Evolutionary conservation across 768 basidiomycete genomes (phyloP).

Genomic region (Russula lepida): DNA sequence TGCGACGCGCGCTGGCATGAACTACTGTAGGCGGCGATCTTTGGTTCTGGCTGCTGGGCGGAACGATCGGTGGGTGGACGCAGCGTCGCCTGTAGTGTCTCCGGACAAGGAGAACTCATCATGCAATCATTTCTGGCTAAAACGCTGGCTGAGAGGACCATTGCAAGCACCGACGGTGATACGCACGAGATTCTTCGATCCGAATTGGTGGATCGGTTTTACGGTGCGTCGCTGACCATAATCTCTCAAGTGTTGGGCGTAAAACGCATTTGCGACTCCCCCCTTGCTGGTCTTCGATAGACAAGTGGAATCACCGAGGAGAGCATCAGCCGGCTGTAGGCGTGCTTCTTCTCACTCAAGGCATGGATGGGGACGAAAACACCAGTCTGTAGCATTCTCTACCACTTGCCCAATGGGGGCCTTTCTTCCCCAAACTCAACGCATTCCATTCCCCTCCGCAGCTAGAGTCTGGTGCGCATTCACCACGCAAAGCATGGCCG

Average conservation of each 20-base stretch:
- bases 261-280: background rate
- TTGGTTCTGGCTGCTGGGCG: constrained; percentile 75
- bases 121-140: constrained; percentile 48
- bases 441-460: constrained; percentile 21
- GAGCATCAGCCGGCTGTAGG: constrained; percentile 49
- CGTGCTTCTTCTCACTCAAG: constrained; percentile 51
- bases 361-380: constrained; percentile 26
- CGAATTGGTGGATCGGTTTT: constrained; percentile 41
- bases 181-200: constrained; percentile 45
- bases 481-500: constrained; percentile 75
- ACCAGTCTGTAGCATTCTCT: constrained; percentile 1
- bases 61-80: constrained; percentile 27
- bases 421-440: background rate
- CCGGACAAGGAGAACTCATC: constrained; percentile 70
- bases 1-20: background rate
- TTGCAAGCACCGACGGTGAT: constrained; percentile 37
- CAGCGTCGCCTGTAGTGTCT: constrained; percentile 58
- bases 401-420: background rate
- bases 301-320: constrained; percentile 32
- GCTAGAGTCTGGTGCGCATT: constrained; percentile 79
- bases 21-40: constrained; percentile 49
- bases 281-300: constrained; percentile 22
- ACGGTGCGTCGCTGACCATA: constrained; percentile 33
- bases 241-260: background rate
- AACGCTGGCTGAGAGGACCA: constrained; percentile 38